Base-by-base conservation (phyloP, 257 asterid genomes). In the Marsdenia floribunda region DNA sequence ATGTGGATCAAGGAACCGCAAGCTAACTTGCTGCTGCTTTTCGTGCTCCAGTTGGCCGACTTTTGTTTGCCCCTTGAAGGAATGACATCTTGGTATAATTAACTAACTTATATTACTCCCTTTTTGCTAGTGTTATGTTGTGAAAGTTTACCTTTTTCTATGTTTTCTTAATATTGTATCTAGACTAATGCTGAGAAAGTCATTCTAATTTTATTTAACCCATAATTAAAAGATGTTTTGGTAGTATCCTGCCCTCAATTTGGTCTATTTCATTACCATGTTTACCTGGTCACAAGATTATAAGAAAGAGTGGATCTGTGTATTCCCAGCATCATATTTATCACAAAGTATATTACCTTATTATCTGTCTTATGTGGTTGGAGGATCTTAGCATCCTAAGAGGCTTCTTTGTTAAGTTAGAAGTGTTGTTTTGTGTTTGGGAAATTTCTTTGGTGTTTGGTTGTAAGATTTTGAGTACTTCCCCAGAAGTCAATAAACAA, bases 41-140 rank as follows among this genome's bases (percentile, higher is more conserved):
- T 84, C 97, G 98, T 77, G 91, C 97, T 77, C 98, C 98, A 72
- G 97, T 90, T 79, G 98, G 98, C 69, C 97, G 98, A 35, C 82
- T 93, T 78, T 78, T 93, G 80, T 93, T 93, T 80, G 94, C n/a
- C 97, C 74, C 81, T 90, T 42, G 98, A 93, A 84, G 97, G 90
- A 88, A 90, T 93, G 98, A 85, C 98, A 73, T 93, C 98, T 70
- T 93, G 98, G 98, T 90, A 93, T 73, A 64, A 40, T 79, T 75
- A 76, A 57, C 42, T 37, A 19, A 50, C n/a, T n/a, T 52, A n/a
- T n/a, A 2, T 22, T 18, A 1, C 9, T 26, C n/a, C 29, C 61
- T 57, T 50, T 29, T 14, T 42, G 1, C 53, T 3, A 8, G 60
- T 14, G 47, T 37, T 40, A 1, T 64, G 38, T 52, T 42, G 2